Evolutionary conservation across 2,329 filamentous ascomycete species (phyloP).

Genomic region (Penicillium sp.): DNA sequence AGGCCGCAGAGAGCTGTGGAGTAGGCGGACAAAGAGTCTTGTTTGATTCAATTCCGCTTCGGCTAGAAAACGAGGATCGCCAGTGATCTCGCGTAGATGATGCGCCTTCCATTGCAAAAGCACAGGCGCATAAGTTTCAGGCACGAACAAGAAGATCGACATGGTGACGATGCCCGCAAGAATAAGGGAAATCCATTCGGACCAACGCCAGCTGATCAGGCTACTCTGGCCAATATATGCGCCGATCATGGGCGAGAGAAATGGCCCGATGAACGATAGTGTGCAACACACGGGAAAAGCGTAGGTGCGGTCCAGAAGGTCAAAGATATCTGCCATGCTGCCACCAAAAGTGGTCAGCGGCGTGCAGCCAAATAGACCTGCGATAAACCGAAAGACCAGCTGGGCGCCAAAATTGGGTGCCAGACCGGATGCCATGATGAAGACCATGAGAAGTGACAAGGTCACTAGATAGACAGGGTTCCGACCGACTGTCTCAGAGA

Average conservation of each 20-base stretch:
- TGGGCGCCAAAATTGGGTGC: constrained; percentile 50
- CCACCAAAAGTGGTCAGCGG: constrained; percentile 47
- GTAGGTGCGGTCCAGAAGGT: constrained; percentile 46
- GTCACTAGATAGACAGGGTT: constrained; percentile 51
- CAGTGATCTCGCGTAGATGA: constrained; percentile 40
- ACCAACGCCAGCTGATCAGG: constrained; percentile 46
- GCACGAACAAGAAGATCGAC: constrained; percentile 44
- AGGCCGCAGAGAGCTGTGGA: constrained; percentile 45
- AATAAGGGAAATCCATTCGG: constrained; percentile 46
- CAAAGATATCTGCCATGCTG: constrained; percentile 47
- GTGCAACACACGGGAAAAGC: too few species aligned
- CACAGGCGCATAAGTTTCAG: constrained; percentile 50
- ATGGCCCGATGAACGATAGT: constrained; percentile 44
- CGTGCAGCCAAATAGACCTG: constrained; percentile 47
- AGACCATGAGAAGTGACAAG: constrained; percentile 47
- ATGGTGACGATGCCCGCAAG: constrained; percentile 34
- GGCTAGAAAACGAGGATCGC: constrained; percentile 49
- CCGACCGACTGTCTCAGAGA: constrained; percentile 50
- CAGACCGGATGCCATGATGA: constrained; percentile 48
- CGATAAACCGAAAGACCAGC: constrained; percentile 50
- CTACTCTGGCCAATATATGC: constrained; percentile 15
- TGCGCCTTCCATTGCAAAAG: constrained; percentile 45
- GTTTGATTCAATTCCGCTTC: constrained; percentile 17
- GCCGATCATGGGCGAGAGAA: constrained; percentile 22
- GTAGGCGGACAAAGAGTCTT: constrained; percentile 14